Base-by-base conservation (phyloP, 2,329 filamentous ascomycete genomes). In the Ambrosiella cleistominuta region DNA sequence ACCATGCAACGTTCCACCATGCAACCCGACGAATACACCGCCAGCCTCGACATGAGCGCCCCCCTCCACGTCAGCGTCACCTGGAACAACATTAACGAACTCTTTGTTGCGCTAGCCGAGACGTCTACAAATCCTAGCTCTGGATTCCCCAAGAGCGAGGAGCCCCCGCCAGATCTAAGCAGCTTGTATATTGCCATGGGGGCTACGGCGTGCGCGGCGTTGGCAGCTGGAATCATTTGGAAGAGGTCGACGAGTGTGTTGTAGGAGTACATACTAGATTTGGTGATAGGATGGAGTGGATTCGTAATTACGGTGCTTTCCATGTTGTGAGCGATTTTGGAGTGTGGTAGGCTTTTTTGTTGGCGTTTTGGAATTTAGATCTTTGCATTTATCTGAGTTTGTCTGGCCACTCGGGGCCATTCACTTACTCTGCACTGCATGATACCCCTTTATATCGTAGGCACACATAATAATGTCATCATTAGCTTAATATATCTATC, bases 61-160 rank as follows among this genome's bases (percentile, higher is more conserved):
- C 93, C 93, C 5, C 74, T 97, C 45, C 94, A 98, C 71, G 93
- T 96, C 57, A 95, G 88, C 66, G 89, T 93, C 37, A 93, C 85
- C 6, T 98, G 93, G 93, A 83, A 80, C 65, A 94, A 87, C 65
- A 95, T 97, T 64, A 86, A 85, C 62, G 93, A 98, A 70, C 78
- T 97, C 40, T 98, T 97, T 70, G 88, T 96, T 27, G 83, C 80
- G 40, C 79, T 97, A 58, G 93, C 93, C 6, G 93, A 97, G 70
- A 86, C 88, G 45, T 91, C 91, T 5, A 93, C 90, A 50, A 89
- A 89, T 66, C 93, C 93, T 0, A 89, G 83, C 64, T 86, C 82
- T 0, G 91, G 85, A 0, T 95, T 94, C 65, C 91, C 93, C 0
- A 93, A 90, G 70, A 86, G 79, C 57, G 88, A 95, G 62, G 90